Base-by-base conservation (phyloP, 495 filamentous ascomycete genomes). In the Rostrohypoxylon terebratum region DNA sequence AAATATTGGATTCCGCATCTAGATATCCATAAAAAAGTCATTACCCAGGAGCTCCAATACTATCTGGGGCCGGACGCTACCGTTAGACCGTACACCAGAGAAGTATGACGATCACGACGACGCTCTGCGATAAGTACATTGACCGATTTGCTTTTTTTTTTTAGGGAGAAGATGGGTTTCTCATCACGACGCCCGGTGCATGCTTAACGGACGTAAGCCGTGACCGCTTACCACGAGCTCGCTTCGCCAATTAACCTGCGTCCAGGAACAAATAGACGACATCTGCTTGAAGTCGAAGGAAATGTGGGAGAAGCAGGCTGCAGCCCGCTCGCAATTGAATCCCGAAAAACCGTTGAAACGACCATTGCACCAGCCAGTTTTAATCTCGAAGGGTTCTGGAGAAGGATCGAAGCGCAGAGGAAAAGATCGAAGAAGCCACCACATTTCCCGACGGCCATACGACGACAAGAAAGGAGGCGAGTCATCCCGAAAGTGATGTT, bases 1-100 rank as follows among this genome's bases (percentile, higher is more conserved):
- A 80, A 76, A 73, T 88, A 86, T 77, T 88, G 85, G 85, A 87
- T 88, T 50, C 86, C 86, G 31, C 83, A 86, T 65, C 73, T 83
- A 59, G 84, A 87, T 45, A 88, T 88, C 81, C 83, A 86, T 73
- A 87, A 86, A 59, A 87, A 84, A 63, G 83, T 88, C 63, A 87
- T 88, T 69, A 86, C 83, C 18, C 81, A 85, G 64, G 84, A 88
- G 73, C 82, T 88, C 55, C 85, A 87, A 67, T 87, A 83, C 66
- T 85, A 86, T 72, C 81, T 88, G 45, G 86, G 86, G 8, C 86
- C 85, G 0, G 81, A 86, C 65, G 81, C 86, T 40, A 87, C 84
- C 54, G 84, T 87, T 36, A 79, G 86, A 40, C 79, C 85, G 23
- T 88, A 83, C 71, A 88, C 84, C n/a, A 78, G 78, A 73, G 82